Base-by-base conservation (phyloP, 805 yeast species). In the Candida ipomoeae region DNA sequence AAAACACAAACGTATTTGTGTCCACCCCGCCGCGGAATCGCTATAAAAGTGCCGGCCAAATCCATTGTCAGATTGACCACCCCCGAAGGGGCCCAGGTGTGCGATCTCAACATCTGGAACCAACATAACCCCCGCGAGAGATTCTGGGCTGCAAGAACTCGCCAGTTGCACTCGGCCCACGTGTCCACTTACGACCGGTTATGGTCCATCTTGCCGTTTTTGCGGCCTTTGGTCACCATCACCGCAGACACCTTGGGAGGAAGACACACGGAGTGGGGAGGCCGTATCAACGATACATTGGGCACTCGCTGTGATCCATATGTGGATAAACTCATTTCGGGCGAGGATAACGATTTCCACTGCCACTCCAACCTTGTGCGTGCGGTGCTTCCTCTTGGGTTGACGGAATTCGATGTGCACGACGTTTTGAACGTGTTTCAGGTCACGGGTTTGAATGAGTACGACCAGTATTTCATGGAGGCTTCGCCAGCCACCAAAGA, bases 281-380 rank as follows among this genome's bases (percentile, higher is more conserved):
- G 85, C 47, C 68, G 84, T 50, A 77, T 80, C 44, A 86, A 83
- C 60, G 89, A 83, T 60, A 72, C 84, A 35, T 67, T 83, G 62
- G 87, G 87, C 33, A 83, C 87, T 2, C 70, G 88, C 54, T 83
- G 87, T 61, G 87, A 83, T 57, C 87, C 87, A 1, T 83, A 83
- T 56, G 85, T 82, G 13, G 87, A 83, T 60, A 80, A 79, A 56
- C 64, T 83, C 53, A 68, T 83, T 47, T 78, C 84, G 48, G 87
- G 87, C 32, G 82, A 80, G 59, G 84, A 82, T 55, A 79, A 80
- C 57, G 85, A 83, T 60, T 78, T 74, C 68, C 87, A 83, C 59
- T 83, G 87, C 63, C 87, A 83, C 61, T 80, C 85, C 31, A 83
- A 83, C 62, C 69, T 83, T 55, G 77, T 78, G 26, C 69, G 87